These are phyloP conservation scores for Iberis amara DNA, from an alignment of 441 rosid genomes.

Conservation along the genomic window DNA sequence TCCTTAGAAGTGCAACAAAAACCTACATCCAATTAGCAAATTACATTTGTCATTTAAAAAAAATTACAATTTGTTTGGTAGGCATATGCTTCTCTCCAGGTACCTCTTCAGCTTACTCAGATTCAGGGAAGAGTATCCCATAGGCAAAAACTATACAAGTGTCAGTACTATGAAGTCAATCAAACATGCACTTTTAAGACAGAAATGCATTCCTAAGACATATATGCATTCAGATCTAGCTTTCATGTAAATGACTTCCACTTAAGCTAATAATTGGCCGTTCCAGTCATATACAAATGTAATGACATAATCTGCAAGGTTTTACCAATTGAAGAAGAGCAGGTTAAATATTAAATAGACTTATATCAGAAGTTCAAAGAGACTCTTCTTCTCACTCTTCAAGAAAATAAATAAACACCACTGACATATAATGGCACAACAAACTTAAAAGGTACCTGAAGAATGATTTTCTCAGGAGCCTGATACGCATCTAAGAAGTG, in stretches of 20 bases:
- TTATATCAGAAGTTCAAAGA: slow-evolving; percentile 12
- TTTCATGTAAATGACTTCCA: slow-evolving; percentile 1
- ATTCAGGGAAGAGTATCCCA: slow-evolving; percentile 14
- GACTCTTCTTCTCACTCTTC: slow-evolving; percentile 8
- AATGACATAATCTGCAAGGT: slow-evolving; percentile 10
- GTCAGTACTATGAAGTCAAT: slow-evolving; percentile 21
- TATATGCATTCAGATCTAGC: slow-evolving; percentile 17
- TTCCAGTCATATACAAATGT: slow-evolving; percentile 13
- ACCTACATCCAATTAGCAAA: slow-evolving; percentile 61
- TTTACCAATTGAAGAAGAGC: slow-evolving; percentile 2
- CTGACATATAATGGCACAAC: slow-evolving; percentile 3
- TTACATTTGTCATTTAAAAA: slow-evolving; percentile 17
- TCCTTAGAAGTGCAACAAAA: slow-evolving; percentile 97
- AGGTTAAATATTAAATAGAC: slow-evolving; percentile 11
- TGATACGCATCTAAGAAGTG: slow-evolving; percentile 99
- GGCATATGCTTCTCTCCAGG: slow-evolving; percentile 14
- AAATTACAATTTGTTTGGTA: not conserved
- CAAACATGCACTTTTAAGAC: slow-evolving; percentile 20
- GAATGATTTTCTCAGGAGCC: slow-evolving; percentile 98
- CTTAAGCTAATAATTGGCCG: slow-evolving; percentile 11
- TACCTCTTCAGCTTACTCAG: slow-evolving; percentile 13
- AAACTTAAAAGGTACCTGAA: slow-evolving; percentile 58
- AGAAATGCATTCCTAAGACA: slow-evolving; percentile 19
- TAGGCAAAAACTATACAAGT: slow-evolving; percentile 4
- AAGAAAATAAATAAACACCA: slow-evolving; percentile 10